Evolutionary conservation across 2,329 filamentous ascomycete genomes (phyloP).

Genomic region (Rhytidhysteron rufulum): DNA sequence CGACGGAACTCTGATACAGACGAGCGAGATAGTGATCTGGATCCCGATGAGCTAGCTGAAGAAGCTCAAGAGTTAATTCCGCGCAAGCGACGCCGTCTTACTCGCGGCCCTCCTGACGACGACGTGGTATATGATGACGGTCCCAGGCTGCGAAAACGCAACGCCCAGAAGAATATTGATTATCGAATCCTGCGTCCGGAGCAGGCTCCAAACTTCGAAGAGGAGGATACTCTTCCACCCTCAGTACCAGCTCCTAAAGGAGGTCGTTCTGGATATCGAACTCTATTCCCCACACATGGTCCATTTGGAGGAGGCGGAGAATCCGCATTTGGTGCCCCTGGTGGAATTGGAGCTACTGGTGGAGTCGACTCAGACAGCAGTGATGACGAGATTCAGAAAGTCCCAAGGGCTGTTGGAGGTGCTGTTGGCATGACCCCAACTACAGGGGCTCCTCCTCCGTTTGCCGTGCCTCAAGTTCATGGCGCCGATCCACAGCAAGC

Average conservation of each 20-base stretch:
- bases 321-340: conserved; percentile 60
- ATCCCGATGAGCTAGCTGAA: conserved; percentile 48
- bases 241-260: conserved; percentile 62
- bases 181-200: conserved; percentile 83
- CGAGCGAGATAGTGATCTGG: conserved; percentile 46
- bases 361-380: conserved; percentile 93
- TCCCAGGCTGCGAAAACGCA: conserved; percentile 58
- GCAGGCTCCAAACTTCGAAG: conserved; percentile 66
- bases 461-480: conserved; percentile 56
- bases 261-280: conserved; percentile 60
- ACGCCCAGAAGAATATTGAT: conserved; percentile 70
- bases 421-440: conserved; percentile 63
- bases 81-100: conserved; percentile 39
- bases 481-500: conserved; percentile 54
- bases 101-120: conserved; percentile 32
- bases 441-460: conserved; percentile 46
- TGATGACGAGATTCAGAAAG: conserved; percentile 79
- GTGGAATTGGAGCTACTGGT: conserved; percentile 68
- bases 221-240: conserved; percentile 68
- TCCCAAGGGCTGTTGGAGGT: conserved; percentile 51
- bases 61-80: conserved; percentile 57
- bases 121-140: conserved; percentile 51
- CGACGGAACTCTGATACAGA: conserved; percentile 45
- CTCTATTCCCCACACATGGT: conserved; percentile 82
- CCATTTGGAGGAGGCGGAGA: conserved; percentile 87